phyloP scores from a whole-genome alignment of 768 basidiomycete genomes.

The Kwoniella bestiolae region DNA sequence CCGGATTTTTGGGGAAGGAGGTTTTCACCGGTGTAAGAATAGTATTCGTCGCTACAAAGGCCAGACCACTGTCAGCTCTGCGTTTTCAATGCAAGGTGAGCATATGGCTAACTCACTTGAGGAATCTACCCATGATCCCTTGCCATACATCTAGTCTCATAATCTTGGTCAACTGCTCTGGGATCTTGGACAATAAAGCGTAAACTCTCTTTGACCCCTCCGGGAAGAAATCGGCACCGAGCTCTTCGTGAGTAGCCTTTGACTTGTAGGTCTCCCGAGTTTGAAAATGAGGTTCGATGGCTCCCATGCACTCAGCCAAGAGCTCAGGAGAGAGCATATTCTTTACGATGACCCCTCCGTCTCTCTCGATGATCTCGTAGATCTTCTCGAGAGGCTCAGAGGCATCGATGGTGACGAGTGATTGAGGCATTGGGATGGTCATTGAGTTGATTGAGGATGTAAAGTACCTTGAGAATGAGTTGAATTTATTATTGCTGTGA shows the following conservation, averaged over 20 bases:
- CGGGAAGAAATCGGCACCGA: slow-evolving; percentile 35
- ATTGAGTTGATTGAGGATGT: no score
- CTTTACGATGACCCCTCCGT: slow-evolving; percentile 28
- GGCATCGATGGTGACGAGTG: slow-evolving; percentile 28
- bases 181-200: slow-evolving; percentile 17
- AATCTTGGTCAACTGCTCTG: slow-evolving; percentile 21
- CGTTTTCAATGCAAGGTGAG: not conserved
- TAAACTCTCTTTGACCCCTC: slow-evolving; percentile 25
- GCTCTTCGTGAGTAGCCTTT: slow-evolving; percentile 25
- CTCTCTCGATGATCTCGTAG: slow-evolving; percentile 23
- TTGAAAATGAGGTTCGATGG: slow-evolving; percentile 29
- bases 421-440: slow-evolving; percentile 12
- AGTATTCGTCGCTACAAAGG: slow-evolving; percentile 23
- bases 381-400: slow-evolving; percentile 33
- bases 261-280: slow-evolving; percentile 16
- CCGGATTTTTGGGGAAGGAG: slow-evolving; percentile 27
- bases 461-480: not conserved
- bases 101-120: slow-evolving; percentile 15
- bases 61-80: not conserved
- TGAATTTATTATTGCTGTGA: not conserved
- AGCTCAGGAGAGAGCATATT: slow-evolving; percentile 27
- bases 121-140: slow-evolving; percentile 25
- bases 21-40: slow-evolving; percentile 27
- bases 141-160: slow-evolving; percentile 22
- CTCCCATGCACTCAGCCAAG: slow-evolving; percentile 22